Evolutionary conservation across 2,329 filamentous ascomycete species (phyloP).

Genomic region (Colletotrichum tropicicola): DNA sequence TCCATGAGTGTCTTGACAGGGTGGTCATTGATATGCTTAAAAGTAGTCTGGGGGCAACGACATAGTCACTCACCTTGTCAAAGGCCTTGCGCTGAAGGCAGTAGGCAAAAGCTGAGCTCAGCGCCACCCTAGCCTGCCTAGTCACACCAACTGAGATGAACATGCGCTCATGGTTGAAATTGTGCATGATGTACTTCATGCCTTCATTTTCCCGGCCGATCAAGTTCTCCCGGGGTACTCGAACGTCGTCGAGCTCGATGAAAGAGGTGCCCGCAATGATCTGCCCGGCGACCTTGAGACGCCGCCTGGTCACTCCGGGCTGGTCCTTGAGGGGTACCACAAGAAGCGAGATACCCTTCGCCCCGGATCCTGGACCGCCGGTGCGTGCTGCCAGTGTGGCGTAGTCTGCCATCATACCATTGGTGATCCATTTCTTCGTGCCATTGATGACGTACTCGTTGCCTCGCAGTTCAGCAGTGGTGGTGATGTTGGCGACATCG

Average conservation of each 20-base stretch:
- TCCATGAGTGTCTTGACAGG: constrained; percentile 67
- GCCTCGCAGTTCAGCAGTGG: constrained; percentile 71
- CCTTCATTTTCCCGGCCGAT: constrained; percentile 76
- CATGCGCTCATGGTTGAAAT: constrained; percentile 83
- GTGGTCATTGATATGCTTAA: neutral
- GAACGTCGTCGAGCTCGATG: constrained; percentile 80
- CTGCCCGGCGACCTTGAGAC: constrained; percentile 73
- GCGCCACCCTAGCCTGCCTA: constrained; percentile 59
- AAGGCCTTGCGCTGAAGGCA: constrained; percentile 49
- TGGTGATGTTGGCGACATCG: constrained; percentile 78
- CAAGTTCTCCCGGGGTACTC: constrained; percentile 75
- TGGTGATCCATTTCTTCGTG: constrained; percentile 85
- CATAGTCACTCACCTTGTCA: constrained; percentile 33
- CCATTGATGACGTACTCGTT: constrained; percentile 77
- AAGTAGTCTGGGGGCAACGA: neutral
- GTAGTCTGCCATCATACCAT: constrained; percentile 76
- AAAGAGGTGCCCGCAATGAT: constrained; percentile 75
- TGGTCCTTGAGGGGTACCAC: constrained; percentile 75
- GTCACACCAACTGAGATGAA: constrained; percentile 72
- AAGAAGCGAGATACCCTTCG: constrained; percentile 71
- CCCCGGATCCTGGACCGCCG: constrained; percentile 64
- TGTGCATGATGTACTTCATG: constrained; percentile 80
- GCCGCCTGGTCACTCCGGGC: constrained; percentile 73
- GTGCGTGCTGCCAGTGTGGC: constrained; percentile 78
- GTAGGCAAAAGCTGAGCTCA: constrained; percentile 47